phyloP scores from a whole-genome alignment of 1,139 yeast genomes.

The Fermentozyma sake region DNA sequence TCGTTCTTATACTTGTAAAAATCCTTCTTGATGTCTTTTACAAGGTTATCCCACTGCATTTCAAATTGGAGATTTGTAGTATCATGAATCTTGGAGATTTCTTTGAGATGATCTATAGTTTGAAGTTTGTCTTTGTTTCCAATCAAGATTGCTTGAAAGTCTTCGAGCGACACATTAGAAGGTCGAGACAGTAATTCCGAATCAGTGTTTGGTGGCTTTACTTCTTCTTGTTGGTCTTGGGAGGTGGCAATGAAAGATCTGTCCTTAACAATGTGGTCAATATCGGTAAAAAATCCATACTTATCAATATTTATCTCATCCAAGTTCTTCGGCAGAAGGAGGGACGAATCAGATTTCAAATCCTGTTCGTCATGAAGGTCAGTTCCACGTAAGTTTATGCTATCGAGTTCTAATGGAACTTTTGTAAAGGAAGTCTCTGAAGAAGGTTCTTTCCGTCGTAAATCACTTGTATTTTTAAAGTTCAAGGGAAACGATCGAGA shows the following conservation, averaged over 20 bases:
- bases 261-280: constrained; percentile 4
- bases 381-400: no score
- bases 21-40: constrained; percentile 22
- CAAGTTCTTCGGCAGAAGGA: constrained; percentile 25
- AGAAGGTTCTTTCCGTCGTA: no score
- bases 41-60: constrained; percentile 32
- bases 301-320: constrained; percentile 37
- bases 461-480: constrained; percentile 1
- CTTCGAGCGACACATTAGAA: constrained; percentile 6
- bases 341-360: constrained; percentile 20
- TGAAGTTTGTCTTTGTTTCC: constrained; percentile 11
- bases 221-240: constrained; percentile 5
- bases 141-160: constrained; percentile 10
- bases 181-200: no score
- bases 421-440: no score
- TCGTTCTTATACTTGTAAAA: constrained; percentile 16
- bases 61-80: constrained; percentile 23
- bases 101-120: constrained; percentile 24
- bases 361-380: no score
- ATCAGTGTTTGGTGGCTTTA: constrained; percentile 5
- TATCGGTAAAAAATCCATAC: constrained; percentile 44
- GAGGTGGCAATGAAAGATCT: constrained; percentile 1
- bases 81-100: constrained; percentile 33
- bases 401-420: constrained; percentile 47
- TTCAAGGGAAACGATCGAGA: constrained; percentile 7